These are phyloP conservation scores for Polyplosphaeria fusca DNA, from an alignment of 495 filamentous ascomycete species.

Conservation along the genomic window DNA sequence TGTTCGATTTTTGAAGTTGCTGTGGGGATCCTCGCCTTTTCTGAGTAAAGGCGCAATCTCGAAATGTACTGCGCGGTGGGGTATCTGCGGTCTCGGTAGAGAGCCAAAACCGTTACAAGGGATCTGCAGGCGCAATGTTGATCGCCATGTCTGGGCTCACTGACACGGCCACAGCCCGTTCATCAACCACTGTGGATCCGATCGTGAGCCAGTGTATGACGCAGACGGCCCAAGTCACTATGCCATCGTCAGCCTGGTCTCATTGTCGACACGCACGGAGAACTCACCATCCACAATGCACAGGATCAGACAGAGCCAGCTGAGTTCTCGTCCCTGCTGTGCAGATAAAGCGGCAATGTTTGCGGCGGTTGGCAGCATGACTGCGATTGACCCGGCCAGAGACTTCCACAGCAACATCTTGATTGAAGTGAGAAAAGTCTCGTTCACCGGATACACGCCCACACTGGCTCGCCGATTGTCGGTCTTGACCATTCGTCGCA, in stretches of 20 bases:
- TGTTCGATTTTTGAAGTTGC: too few relatives aligned
- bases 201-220: constrained; percentile 40
- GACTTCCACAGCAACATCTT: constrained; percentile 34
- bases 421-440: constrained; percentile 18
- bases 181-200: constrained; percentile 28
- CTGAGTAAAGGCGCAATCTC: too few relatives aligned
- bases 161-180: constrained; percentile 14
- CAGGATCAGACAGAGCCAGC: constrained; percentile 42
- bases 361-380: constrained; percentile 40
- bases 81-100: too few relatives aligned
- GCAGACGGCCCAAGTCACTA: constrained; percentile 38
- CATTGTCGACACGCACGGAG: not conserved
- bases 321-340: constrained; percentile 36
- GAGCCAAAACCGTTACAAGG: too few relatives aligned
- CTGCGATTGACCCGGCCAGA: constrained; percentile 30
- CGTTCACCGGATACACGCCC: constrained; percentile 11
- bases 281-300: constrained; percentile 42
- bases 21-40: too few relatives aligned
- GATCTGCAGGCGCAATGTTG: constrained; percentile 2
- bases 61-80: too few relatives aligned
- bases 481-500: constrained; percentile 17
- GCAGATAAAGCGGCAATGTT: constrained; percentile 36
- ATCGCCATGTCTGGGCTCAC: constrained; percentile 10
- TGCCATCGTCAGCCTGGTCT: constrained; percentile 9
- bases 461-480: not conserved